phyloP scores from a whole-genome alignment of 179 eudicot genomes.

The Beta lomatogona region DNA sequence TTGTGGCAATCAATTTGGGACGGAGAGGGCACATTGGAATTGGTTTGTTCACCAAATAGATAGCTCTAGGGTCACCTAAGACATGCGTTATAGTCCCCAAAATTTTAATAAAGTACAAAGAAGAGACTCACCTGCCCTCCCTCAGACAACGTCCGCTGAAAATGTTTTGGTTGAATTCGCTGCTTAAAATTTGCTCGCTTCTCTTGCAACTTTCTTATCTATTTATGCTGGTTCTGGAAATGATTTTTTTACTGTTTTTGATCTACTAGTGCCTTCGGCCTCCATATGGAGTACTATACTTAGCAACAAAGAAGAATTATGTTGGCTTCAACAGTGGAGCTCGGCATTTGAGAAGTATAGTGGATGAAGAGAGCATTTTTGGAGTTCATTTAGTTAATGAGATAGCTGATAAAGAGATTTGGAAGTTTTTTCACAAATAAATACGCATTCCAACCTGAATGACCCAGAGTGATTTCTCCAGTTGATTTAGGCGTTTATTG shows the following conservation, averaged over 20 bases:
- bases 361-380: constrained; percentile 65
- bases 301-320: constrained; percentile 64
- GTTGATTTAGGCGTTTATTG: not conserved
- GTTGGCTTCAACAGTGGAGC: constrained; percentile 61
- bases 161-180: not conserved
- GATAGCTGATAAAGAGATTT: constrained; percentile 62
- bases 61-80: too few species aligned
- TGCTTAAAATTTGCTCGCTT: not conserved
- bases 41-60: too few species aligned
- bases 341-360: constrained; percentile 58
- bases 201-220: not conserved
- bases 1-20: too few species aligned
- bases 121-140: not conserved
- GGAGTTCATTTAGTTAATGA: constrained; percentile 70
- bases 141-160: not conserved
- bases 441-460: not conserved
- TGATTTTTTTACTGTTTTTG: constrained; percentile 4
- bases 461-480: not conserved
- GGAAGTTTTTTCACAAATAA: constrained; percentile 74
- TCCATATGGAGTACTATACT: constrained; percentile 67
- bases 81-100: too few species aligned
- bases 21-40: too few species aligned
- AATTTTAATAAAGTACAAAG: too few species aligned
- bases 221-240: not conserved
- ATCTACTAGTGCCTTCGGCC: constrained; percentile 61